Evolutionary conservation across 306 rosid genomes (phyloP).

Genomic region (Pterocarpus macrocarpus): DNA sequence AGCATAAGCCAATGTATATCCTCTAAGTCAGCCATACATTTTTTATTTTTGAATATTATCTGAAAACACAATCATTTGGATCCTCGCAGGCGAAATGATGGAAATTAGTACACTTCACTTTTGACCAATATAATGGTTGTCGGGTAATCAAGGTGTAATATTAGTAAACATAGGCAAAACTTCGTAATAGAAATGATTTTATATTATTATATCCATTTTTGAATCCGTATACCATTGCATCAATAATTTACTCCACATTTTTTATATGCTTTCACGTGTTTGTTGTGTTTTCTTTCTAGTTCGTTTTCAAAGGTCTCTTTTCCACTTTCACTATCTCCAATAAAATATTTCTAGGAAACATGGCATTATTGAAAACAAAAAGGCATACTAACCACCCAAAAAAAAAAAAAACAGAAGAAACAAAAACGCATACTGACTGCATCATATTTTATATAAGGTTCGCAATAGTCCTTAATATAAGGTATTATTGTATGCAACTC

Average conservation of each 20-base stretch:
- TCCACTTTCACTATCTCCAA: neutral
- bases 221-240: neutral
- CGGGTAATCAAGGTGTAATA: slow-evolving; percentile 36
- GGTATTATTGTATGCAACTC: too few species aligned
- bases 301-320: slow-evolving; percentile 4
- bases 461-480: neutral
- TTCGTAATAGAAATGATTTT: neutral
- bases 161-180: slow-evolving; percentile 8
- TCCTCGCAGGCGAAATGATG: slow-evolving; percentile 37
- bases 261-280: slow-evolving; percentile 18
- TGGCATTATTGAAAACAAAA: too few species aligned
- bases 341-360: neutral
- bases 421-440: neutral
- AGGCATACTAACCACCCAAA: too few species aligned
- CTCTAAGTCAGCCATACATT: neutral
- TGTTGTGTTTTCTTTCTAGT: neutral
- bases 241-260: neutral
- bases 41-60: slow-evolving; percentile 6
- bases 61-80: slow-evolving; percentile 16
- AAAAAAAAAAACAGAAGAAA: too few species aligned
- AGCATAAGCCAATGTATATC: neutral
- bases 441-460: neutral
- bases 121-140: slow-evolving; percentile 48
- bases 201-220: slow-evolving; percentile 5
- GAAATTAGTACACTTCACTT: slow-evolving; percentile 22